Conservation (phyloP, 129 eudicot genomes). For the Gnaphalium uliginosum region DNA sequence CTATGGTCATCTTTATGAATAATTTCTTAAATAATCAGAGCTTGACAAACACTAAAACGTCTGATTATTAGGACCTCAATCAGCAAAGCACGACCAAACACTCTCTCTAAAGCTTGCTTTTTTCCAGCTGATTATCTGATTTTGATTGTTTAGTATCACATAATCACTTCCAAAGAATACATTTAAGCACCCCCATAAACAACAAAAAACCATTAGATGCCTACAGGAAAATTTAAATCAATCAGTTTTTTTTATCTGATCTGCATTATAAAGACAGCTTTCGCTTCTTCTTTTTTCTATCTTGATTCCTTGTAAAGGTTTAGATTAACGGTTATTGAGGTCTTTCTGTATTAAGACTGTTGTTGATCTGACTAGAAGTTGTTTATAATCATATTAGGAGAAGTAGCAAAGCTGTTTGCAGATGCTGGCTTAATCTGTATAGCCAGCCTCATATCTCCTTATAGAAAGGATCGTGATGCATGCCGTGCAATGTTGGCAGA, state of each 20-base stretch:
- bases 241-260: neutral
- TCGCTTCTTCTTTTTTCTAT: neutral
- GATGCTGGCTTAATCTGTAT: slow-evolving; percentile 96
- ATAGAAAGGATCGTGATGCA: slow-evolving; percentile 94
- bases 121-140: neutral
- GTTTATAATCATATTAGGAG: slow-evolving; percentile 55
- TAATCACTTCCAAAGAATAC: neutral
- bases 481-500: slow-evolving; percentile 86
- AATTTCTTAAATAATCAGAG: too few relatives aligned
- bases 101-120: neutral
- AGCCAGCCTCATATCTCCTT: slow-evolving; percentile 98
- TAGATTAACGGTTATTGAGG: neutral
- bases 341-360: neutral
- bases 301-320: neutral
- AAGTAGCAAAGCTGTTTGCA: slow-evolving; percentile 89
- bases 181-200: neutral
- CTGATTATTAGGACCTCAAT: too few relatives aligned
- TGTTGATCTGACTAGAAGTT: slow-evolving; percentile 8
- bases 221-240: neutral
- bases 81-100: too few relatives aligned
- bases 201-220: neutral
- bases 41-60: too few relatives aligned
- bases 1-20: too few relatives aligned
- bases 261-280: slow-evolving; percentile 10
- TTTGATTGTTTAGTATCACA: neutral